These are phyloP conservation scores for Xylogone sp. DNA, from an alignment of 2,329 filamentous ascomycete genomes.

Conservation along the genomic window DNA sequence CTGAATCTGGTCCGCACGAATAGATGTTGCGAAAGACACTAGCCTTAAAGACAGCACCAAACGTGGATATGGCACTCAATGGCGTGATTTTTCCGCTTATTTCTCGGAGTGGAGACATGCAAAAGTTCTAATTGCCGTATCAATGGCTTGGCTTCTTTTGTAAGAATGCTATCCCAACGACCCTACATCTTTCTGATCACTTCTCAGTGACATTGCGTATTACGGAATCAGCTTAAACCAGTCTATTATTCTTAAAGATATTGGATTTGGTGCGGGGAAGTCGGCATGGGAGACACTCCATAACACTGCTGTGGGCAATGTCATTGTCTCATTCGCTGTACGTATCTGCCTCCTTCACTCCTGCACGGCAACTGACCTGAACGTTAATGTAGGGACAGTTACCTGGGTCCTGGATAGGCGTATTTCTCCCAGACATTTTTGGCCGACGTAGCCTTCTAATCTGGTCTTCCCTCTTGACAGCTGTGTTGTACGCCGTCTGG, in stretches of 20 bases:
- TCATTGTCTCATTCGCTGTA: conserved; percentile 4
- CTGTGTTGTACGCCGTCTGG: conserved; percentile 3
- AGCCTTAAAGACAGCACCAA: not conserved
- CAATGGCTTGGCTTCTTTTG: conserved; percentile 1
- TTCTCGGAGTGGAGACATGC: not conserved
- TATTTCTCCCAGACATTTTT: conserved; percentile 2
- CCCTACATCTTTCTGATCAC: not conserved
- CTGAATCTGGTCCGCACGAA: not conserved
- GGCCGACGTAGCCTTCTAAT: not conserved
- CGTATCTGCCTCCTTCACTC: not conserved
- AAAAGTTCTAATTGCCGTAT: not conserved
- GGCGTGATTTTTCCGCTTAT: not conserved
- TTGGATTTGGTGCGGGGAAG: not conserved
- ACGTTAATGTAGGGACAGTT: not conserved
- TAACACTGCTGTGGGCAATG: conserved; percentile 5
- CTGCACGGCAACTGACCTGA: no score
- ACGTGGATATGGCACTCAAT: not conserved
- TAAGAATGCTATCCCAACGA: not conserved
- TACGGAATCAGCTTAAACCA: not conserved
- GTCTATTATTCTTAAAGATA: not conserved
- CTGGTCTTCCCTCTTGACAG: not conserved
- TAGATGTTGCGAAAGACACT: not conserved
- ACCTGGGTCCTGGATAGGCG: not conserved
- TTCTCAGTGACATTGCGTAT: conserved; percentile 2
- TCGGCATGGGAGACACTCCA: conserved; percentile 2